Conservation (phyloP, 441 rosid genomes). For the Gossypium gossypioides region DNA sequence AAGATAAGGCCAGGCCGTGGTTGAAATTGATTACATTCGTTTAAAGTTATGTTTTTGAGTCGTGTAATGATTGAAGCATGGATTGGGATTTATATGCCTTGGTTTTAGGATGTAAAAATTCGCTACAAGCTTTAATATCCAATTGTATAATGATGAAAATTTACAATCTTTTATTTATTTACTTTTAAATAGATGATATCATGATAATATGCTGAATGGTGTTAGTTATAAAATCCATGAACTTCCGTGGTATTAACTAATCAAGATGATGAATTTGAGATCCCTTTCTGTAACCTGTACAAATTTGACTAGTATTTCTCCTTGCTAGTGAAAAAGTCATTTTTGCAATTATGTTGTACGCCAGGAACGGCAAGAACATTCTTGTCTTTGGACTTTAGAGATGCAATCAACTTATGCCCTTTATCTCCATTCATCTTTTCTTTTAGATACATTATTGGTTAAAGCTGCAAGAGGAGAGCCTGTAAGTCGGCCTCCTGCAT, state of each 20-base stretch:
- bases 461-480: conserved; percentile 83
- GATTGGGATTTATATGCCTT: not conserved
- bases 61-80: not conserved
- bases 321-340: not conserved
- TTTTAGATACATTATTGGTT: conserved; percentile 69
- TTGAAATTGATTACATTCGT: not conserved
- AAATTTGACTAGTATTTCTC: not conserved
- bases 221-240: not conserved
- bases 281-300: not conserved
- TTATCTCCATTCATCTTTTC: conserved; percentile 8
- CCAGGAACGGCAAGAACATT: not conserved
- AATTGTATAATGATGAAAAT: not conserved
- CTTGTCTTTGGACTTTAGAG: not conserved
- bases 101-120: not conserved
- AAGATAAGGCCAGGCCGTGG: not conserved
- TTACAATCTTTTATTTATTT: not conserved
- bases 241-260: not conserved
- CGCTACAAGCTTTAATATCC: not conserved
- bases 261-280: not conserved
- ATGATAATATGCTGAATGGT: not conserved
- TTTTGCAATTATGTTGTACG: not conserved
- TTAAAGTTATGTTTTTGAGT: not conserved
- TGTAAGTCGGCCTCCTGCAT: conserved; percentile 78
- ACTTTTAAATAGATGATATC: not conserved
- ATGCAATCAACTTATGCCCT: not conserved